Conservation (phyloP, 768 basidiomycete species). For the Boletus speciosus region DNA sequence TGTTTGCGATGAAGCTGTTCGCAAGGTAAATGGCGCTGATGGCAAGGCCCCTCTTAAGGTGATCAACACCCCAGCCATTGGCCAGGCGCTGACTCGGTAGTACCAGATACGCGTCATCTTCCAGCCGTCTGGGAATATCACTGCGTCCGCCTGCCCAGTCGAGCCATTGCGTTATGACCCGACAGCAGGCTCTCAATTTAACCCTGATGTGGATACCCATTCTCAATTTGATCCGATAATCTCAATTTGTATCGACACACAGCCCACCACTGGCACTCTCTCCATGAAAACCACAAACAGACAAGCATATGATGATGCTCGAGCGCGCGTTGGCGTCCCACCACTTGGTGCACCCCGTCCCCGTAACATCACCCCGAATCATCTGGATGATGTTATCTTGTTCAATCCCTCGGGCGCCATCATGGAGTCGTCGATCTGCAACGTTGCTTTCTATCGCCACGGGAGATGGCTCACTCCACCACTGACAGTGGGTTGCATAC, state of each 20-base stretch:
- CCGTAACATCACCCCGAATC: constrained; percentile 1
- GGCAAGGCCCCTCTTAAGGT: constrained; percentile 25
- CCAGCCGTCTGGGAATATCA: constrained; percentile 37
- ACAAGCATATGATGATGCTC: constrained; percentile 56
- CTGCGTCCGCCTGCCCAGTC: constrained; percentile 33
- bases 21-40: constrained; percentile 14
- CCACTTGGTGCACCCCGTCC: constrained; percentile 18
- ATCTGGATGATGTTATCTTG: constrained; percentile 57
- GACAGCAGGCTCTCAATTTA: constrained; percentile 35
- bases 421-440: constrained; percentile 69
- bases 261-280: constrained; percentile 49
- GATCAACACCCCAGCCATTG: neutral
- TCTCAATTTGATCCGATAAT: constrained; percentile 35
- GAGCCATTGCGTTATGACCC: constrained; percentile 39
- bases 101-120: constrained; percentile 53
- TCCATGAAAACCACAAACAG: constrained; percentile 70
- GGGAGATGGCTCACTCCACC: constrained; percentile 65
- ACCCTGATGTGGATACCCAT: constrained; percentile 30
- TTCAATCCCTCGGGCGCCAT: constrained; percentile 49
- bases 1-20: constrained; percentile 46
- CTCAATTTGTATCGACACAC: constrained; percentile 52
- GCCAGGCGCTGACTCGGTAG: neutral
- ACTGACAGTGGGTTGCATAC: constrained; percentile 60
- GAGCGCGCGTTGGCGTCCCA: constrained; percentile 50
- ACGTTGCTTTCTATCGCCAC: constrained; percentile 62